Percentiles rank a stretch among this genome's conserved stretches.
Evolutionary conservation across 1,284 basidiomycete genomes (phyloP).

Genomic region (Ganoderma boninense): DNA sequence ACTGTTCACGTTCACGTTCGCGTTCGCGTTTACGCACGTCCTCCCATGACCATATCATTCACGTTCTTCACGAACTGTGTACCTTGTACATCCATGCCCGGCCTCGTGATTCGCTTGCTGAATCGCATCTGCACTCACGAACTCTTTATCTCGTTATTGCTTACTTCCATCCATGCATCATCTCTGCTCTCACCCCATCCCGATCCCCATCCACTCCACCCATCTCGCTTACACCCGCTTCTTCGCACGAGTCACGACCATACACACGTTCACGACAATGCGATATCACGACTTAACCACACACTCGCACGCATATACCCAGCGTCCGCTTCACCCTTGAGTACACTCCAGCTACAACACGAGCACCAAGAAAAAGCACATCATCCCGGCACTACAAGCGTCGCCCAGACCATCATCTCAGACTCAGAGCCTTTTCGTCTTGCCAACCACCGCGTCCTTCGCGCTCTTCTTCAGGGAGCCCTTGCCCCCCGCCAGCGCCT

Average conservation of each 20-base stretch:
- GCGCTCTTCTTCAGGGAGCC: conserved; percentile 51
- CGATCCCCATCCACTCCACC: neutral
- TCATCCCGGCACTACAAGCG: neutral
- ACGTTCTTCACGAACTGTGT: conserved; percentile 15
- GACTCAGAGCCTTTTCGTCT: conserved; percentile 36
- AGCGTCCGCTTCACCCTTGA: no score
- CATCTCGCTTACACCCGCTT: neutral
- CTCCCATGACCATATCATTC: conserved; percentile 8
- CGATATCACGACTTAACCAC: conserved; percentile 1
- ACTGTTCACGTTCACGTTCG: conserved; percentile 18
- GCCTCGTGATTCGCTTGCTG: neutral
- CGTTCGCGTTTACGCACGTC: neutral
- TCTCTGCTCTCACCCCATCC: neutral
- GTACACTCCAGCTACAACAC: neutral
- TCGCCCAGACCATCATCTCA: no score
- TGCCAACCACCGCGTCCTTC: conserved; percentile 62
- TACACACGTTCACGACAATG: neutral
- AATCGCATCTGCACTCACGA: conserved; percentile 7
- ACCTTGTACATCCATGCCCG: neutral
- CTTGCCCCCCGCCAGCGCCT: conserved; percentile 50
- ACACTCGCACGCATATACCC: neutral
- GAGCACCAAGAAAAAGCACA: neutral
- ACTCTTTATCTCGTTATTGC: neutral
- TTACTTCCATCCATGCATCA: neutral
- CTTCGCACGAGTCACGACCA: neutral